Percentiles rank a stretch among this genome's conserved stretches.
Conservation (phyloP, 2,329 filamentous ascomycete species). For the Ascochyta viciae-villosae region DNA sequence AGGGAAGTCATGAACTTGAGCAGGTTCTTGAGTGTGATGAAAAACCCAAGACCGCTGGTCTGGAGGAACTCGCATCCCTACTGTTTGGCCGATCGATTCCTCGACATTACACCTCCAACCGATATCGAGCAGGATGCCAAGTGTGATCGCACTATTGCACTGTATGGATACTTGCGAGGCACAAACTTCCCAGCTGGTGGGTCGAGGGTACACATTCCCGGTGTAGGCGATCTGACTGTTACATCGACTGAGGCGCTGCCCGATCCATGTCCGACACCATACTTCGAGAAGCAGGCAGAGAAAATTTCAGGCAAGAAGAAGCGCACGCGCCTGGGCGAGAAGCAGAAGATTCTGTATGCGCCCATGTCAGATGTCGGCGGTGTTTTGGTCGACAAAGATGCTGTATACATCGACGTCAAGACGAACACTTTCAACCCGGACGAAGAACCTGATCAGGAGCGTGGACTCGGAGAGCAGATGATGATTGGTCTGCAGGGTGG, state of each 20-base stretch:
- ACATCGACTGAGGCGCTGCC: constrained; percentile 84
- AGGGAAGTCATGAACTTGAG: constrained; percentile 95
- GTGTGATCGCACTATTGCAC: constrained; percentile 86
- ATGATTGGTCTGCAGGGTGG: constrained; percentile 89
- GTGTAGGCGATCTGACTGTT: constrained; percentile 87
- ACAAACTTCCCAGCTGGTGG: constrained; percentile 90
- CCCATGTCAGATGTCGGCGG: constrained; percentile 98
- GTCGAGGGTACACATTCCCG: constrained; percentile 89
- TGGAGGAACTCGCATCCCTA: constrained; percentile 98
- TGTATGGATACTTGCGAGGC: constrained; percentile 92
- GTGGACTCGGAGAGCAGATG: constrained; percentile 93
- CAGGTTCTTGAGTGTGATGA: constrained; percentile 97
- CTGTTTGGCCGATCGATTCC: constrained; percentile 88
- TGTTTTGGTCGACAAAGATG: constrained; percentile 94
- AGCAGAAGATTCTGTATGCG: constrained; percentile 94
- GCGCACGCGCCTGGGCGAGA: constrained; percentile 84
- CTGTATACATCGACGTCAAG: constrained; percentile 84
- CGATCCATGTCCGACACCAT: constrained; percentile 93
- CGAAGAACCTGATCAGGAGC: constrained; percentile 68
- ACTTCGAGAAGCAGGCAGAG: constrained; percentile 84
- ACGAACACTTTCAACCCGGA: constrained; percentile 74
- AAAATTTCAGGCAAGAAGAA: constrained; percentile 85
- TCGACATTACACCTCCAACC: constrained; percentile 93
- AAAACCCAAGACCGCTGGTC: constrained; percentile 93
- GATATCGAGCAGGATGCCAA: constrained; percentile 86